phyloP scores from a whole-genome alignment of 768 basidiomycete genomes.

The Termitomyces sp. region DNA sequence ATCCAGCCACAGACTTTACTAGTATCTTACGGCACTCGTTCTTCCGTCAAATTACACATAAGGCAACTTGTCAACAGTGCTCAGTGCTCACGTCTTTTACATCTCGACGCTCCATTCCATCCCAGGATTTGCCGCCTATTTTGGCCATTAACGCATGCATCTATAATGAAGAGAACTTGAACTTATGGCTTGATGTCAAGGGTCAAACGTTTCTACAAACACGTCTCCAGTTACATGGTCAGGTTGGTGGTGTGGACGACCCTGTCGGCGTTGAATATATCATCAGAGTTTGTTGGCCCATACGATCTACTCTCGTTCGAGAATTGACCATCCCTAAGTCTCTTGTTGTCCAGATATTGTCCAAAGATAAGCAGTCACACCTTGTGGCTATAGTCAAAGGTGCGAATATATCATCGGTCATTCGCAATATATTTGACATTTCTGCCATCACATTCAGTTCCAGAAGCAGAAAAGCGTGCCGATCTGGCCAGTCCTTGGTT shows the following conservation, averaged over 20 bases:
- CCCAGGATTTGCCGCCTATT: constrained; percentile 72
- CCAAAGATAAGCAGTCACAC: constrained; percentile 73
- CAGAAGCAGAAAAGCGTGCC: constrained; percentile 51
- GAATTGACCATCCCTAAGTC: constrained; percentile 42
- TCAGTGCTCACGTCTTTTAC: constrained; percentile 73
- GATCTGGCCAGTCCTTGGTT: constrained; percentile 68
- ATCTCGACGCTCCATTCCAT: constrained; percentile 61
- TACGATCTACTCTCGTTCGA: neutral
- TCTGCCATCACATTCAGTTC: constrained; percentile 37
- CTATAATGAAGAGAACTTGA: constrained; percentile 68
- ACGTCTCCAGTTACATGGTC: constrained; percentile 52
- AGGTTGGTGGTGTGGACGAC: constrained; percentile 58
- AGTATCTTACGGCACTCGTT: constrained; percentile 73
- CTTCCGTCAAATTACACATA: constrained; percentile 78
- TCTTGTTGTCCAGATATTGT: constrained; percentile 74
- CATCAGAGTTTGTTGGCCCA: constrained; percentile 49
- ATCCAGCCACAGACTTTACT: constrained; percentile 49
- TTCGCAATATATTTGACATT: neutral
- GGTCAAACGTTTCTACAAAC: constrained; percentile 59
- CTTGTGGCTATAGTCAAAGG: constrained; percentile 87
- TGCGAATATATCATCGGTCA: constrained; percentile 23
- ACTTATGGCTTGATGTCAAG: constrained; percentile 71
- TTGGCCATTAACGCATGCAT: constrained; percentile 85
- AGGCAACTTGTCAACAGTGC: constrained; percentile 83
- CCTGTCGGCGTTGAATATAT: constrained; percentile 58